Percentiles rank a stretch among this genome's conserved stretches.
Conservation (phyloP, 371 early-diverging fungal genomes). For the Apophysomyces trapeziformis region DNA sequence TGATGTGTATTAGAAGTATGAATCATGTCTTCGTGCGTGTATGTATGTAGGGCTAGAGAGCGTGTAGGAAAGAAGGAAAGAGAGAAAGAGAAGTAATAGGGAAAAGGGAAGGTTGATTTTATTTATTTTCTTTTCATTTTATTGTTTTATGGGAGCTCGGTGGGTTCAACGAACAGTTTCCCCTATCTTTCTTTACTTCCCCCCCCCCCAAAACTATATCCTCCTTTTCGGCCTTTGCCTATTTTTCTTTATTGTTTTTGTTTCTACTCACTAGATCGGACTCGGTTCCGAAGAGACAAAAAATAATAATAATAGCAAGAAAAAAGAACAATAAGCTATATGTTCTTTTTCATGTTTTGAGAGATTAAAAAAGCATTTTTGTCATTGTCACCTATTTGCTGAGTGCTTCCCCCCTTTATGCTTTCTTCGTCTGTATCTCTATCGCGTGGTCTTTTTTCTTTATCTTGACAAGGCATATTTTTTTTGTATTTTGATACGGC, state of each 20-base stretch:
- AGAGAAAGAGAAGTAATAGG: slow-evolving; percentile 15
- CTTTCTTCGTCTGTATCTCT: not conserved
- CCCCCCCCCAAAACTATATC: too few species aligned
- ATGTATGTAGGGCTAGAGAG: slow-evolving; percentile 4
- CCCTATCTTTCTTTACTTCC: too few species aligned
- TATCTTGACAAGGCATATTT: not conserved
- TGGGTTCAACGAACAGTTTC: too few species aligned
- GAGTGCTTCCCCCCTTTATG: not conserved
- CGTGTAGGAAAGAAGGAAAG: not conserved
- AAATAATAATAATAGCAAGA: too few species aligned
- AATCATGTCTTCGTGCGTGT: slow-evolving; percentile 11
- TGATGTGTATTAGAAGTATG: slow-evolving; percentile 8
- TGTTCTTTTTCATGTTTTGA: too few species aligned
- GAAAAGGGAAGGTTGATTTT: slow-evolving; percentile 10
- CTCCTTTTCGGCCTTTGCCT: too few species aligned
- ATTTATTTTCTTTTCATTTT: slow-evolving; percentile 7
- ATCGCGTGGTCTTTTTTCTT: not conserved
- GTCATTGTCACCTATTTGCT: not conserved
- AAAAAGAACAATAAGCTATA: too few species aligned
- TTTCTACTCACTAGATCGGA: not conserved
- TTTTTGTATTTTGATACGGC: not conserved
- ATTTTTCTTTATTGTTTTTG: not conserved
- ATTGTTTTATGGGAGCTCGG: not conserved
- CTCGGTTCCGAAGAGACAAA: not conserved
- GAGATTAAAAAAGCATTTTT: too few species aligned